A percentile compares a stretch with the other conserved stretches of the same genome.
Evolutionary conservation across 164 flowering plant genomes (phyloP).

Genomic region (Echeveria elegans): DNA sequence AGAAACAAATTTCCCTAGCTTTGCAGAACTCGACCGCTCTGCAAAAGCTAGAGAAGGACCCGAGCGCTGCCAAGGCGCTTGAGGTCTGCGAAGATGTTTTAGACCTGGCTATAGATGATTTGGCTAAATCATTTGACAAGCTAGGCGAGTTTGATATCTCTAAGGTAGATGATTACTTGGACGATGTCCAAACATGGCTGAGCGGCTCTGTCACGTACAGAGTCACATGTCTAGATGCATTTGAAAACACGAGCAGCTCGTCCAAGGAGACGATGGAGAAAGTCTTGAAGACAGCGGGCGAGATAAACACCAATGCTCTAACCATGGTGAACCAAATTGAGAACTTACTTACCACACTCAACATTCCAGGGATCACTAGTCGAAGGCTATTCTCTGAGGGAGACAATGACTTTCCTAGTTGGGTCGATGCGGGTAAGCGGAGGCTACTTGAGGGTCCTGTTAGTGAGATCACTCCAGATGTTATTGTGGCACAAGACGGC

Average conservation of each 20-base stretch:
- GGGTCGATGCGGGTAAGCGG: conserved; percentile 14
- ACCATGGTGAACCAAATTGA: conserved; percentile 8
- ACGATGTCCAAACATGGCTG: conserved; percentile 7
- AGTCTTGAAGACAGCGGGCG: too few relatives aligned
- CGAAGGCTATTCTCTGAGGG: too few relatives aligned
- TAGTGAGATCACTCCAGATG: conserved; percentile 23
- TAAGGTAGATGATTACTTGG: conserved; percentile 2
- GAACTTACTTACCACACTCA: conserved; percentile 6
- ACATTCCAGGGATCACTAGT: conserved; percentile 7
- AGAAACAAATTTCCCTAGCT: too few relatives aligned
- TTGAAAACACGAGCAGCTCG: background rate
- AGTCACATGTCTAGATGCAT: background rate
- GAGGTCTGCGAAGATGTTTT: too few relatives aligned
- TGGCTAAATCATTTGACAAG: too few relatives aligned
- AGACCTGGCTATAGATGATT: too few relatives aligned
- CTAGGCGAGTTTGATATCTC: conserved; percentile 12
- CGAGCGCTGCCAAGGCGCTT: too few relatives aligned
- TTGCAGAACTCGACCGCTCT: conserved; percentile 18
- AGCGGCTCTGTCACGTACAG: conserved; percentile 7
- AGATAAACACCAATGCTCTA: conserved; percentile 4
- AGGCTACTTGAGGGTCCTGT: conserved; percentile 15
- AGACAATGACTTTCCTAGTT: conserved; percentile 14
- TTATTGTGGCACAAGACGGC: too few relatives aligned
- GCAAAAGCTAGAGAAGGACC: conserved; percentile 36
- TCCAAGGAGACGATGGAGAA: background rate